Base-by-base conservation (phyloP, 768 basidiomycete species). In the Mycena rebaudengoi region DNA sequence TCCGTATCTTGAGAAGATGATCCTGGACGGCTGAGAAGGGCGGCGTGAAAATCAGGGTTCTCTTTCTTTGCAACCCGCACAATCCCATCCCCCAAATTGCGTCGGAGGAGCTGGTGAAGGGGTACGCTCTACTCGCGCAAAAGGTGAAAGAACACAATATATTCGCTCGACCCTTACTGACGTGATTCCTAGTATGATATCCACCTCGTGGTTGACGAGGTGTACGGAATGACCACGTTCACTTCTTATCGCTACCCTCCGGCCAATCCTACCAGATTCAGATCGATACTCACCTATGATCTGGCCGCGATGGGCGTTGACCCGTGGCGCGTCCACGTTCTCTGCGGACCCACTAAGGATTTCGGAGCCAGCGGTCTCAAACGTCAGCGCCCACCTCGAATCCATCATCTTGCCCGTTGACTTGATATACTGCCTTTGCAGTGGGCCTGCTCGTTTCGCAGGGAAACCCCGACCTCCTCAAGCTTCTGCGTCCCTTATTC, bases 341-440 rank as follows among this genome's bases (percentile, higher is more conserved):
- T 76, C 7, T 72, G 72, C 8, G 72, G 75, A 1, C 74, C 74
- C 48, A 73, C 75, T 23, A 76, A 76, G 54, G 75, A 76, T 54
- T 75, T 76, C 35, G 68, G 73, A 16, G 69, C 70, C 4, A 72
- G 69, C 35, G 75, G 75, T 7, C 67, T 76, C 44, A 69, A 74
- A 21, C 20, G 66, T 68, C 16, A 0, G 59, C n/a, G n/a, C n/a
- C n/a, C n/a, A n/a, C n/a, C n/a, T n/a, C n/a, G n/a, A n/a, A n/a
- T 67, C 1, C 2, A n/a, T 8, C 14, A 8, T 35, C 50, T 40
- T 16, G 13, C 21, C 13, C 3, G 18, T 26, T 29, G 3, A 4
- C 26, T 11, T 2, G 21, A 8, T 23, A 35, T 5, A 41, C 35
- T 35, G 25, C 7, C 21, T 5, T 37, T 23, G 4, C 26, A 67